Evolutionary conservation across 345 rosid species (phyloP).

Genomic region (Hypericum perforatum): DNA sequence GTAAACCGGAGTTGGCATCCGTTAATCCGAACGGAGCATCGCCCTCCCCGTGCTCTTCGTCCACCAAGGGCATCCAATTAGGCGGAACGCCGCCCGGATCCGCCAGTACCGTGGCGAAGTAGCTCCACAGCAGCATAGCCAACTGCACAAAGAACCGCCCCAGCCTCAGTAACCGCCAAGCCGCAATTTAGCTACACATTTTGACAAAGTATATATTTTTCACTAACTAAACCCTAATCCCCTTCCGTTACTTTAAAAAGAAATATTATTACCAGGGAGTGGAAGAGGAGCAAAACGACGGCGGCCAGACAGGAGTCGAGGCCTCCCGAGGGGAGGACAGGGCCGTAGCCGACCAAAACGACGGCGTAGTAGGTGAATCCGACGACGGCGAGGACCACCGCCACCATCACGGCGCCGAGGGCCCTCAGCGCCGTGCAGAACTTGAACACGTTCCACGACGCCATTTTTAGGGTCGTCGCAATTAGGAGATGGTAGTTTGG

Average conservation of each 20-base stretch:
- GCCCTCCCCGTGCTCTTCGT: conserved; percentile 45
- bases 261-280: conserved; percentile 38
- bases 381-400: conserved; percentile 44
- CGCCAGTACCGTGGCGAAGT: conserved; percentile 55
- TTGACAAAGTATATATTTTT: too few relatives aligned
- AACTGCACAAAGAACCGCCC: conserved; percentile 29
- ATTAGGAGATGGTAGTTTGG: too few relatives aligned
- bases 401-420: conserved; percentile 67
- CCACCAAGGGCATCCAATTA: conserved; percentile 50
- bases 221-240: too few relatives aligned
- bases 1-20: conserved; percentile 9
- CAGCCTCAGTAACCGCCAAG: too few relatives aligned
- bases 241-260: too few relatives aligned
- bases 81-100: conserved; percentile 81
- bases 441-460: conserved; percentile 78
- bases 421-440: conserved; percentile 73
- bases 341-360: conserved; percentile 54
- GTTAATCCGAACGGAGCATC: conserved; percentile 25
- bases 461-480: conserved; percentile 3
- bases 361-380: conserved; percentile 60
- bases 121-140: conserved; percentile 69
- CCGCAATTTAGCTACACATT: too few relatives aligned
- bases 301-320: conserved; percentile 33
- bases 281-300: conserved; percentile 39
- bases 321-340: conserved; percentile 55